Evolutionary conservation across 805 yeast species (phyloP).

Genomic region (Hemisphaericaspora nanyangensis): DNA sequence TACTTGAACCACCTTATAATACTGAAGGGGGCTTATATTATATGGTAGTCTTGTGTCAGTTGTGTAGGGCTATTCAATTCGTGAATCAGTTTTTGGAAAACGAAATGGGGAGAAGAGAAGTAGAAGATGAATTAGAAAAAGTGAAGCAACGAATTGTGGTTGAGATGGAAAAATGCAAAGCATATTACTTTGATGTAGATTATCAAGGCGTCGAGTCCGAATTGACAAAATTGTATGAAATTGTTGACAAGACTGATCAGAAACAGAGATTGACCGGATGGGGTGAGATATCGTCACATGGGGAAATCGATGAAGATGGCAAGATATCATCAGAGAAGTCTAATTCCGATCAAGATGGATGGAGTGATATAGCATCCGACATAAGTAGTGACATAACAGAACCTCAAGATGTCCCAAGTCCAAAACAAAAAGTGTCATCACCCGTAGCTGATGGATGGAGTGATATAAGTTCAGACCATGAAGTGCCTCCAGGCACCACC

Average conservation of each 20-base stretch:
- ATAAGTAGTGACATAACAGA: neutral
- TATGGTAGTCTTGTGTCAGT: constrained; percentile 23
- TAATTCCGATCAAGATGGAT: neutral
- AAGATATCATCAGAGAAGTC: neutral
- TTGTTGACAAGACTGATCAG: neutral
- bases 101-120: constrained; percentile 6
- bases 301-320: neutral
- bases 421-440: neutral
- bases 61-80: constrained; percentile 21
- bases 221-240: constrained; percentile 7
- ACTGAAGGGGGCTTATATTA: constrained; percentile 38
- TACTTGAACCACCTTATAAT: constrained; percentile 41
- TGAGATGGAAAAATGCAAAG: constrained; percentile 19
- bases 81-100: constrained; percentile 6
- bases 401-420: neutral
- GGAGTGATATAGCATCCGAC: neutral
- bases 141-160: constrained; percentile 9
- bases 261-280: neutral
- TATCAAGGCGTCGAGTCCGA: constrained; percentile 13
- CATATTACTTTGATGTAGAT: constrained; percentile 23
- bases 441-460: neutral
- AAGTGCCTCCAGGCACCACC: neutral
- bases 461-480: constrained; percentile 1
- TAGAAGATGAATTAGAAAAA: constrained; percentile 8
- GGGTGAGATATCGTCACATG: neutral